Percentiles rank a stretch among this genome's conserved stretches.
These are phyloP conservation scores for Thymus quinquecostatus DNA, from an alignment of 257 asterid species.

Conservation along the genomic window DNA sequence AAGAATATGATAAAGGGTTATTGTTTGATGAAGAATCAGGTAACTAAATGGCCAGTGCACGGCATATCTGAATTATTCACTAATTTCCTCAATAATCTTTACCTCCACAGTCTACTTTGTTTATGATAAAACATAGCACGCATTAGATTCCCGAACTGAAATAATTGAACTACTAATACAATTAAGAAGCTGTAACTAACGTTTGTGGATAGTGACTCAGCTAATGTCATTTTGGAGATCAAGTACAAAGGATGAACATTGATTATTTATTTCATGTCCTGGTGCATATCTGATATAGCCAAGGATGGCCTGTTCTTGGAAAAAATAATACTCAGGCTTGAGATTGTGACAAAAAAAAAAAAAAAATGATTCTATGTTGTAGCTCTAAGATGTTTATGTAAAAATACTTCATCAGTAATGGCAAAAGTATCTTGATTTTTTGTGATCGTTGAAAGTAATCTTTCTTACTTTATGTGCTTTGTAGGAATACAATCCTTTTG, in stretches of 20 bases:
- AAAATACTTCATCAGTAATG: not conserved
- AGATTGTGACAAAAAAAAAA: not conserved
- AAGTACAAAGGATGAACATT: conserved; percentile 53
- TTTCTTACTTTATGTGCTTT: not conserved
- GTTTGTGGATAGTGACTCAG: conserved; percentile 64
- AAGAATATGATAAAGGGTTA: too few species aligned
- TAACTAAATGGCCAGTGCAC: too few species aligned
- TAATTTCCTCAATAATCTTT: too few species aligned
- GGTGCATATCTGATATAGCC: conserved; percentile 51
- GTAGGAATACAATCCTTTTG: too few species aligned
- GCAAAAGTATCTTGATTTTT: not conserved
- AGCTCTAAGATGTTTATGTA: not conserved
- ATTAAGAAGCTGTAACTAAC: conserved; percentile 54
- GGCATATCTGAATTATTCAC: too few species aligned
- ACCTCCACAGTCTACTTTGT: too few species aligned
- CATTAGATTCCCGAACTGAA: too few species aligned
- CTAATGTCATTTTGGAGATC: conserved; percentile 66
- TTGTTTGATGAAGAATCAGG: too few species aligned
- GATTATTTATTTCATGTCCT: conserved; percentile 66
- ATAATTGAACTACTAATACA: too few species aligned
- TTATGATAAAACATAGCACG: too few species aligned
- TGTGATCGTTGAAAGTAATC: not conserved
- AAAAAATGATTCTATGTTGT: not conserved
- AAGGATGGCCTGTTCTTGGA: conserved; percentile 86
- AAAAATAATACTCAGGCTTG: conserved; percentile 45